Evolutionary conservation across 352 stramenopile species (phyloP), one percentile per base, ranked within the genome.

Genomic region (Phytophthora sansomeana): DNA sequence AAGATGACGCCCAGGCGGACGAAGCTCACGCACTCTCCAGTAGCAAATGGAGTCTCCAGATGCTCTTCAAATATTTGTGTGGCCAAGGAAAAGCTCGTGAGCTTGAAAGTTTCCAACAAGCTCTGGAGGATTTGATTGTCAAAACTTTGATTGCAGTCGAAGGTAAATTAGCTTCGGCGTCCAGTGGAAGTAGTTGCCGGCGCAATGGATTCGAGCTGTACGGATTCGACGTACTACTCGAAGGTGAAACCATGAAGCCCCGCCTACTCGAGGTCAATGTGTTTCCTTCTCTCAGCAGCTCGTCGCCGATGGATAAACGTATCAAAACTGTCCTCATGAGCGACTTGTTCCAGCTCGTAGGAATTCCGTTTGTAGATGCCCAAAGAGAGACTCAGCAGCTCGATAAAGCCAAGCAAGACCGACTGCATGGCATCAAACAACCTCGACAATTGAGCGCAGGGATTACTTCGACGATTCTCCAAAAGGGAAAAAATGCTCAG

Each of bases 261-360:
- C 94, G 88, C 77, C 62, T 98, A n/a, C 74, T 98, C 6, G 92
- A 98, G 57, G 90, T 98, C 21, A 98, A 98, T 55, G 82, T 97
- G 11, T 95, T 92, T 19, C 92, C 92, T 30, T 95, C 87, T 5
- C 80, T 98, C 8, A 97, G 81, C 54, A 93, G 88, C 43, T 91
- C 77, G 7, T 94, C 81, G 1, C 81, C 84, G 4, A 88, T 97
- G 74, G 90, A 97, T 69, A 94, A 93, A 46, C 84, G 78, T 32
- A 95, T 97, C 72, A 97, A 97, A 68, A 91, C 85, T n/a, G 80
- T 88, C 4, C 79, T 97, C 0, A 65, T 97, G n/a, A 87, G 88
- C 47, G 90, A 97, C 52, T 75, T 92, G 13, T 93, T 96, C 56
- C 91, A 97, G 48, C 61, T 95, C 4, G 72, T 95, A 4, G 83